Evolutionary conservation across 805 yeast genomes (phyloP).

Genomic region (Torulaspora franciscae): DNA sequence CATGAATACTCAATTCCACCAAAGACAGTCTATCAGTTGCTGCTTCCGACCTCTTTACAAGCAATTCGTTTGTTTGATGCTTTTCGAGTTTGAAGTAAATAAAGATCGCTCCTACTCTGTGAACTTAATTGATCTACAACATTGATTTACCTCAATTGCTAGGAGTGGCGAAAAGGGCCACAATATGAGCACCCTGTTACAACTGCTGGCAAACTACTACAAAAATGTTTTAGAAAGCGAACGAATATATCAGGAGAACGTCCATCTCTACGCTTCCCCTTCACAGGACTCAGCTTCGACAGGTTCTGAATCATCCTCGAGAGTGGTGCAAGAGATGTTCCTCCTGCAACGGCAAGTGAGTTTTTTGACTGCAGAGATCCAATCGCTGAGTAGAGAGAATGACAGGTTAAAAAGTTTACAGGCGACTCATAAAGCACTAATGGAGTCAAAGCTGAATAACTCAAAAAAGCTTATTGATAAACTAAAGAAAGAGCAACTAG

Average conservation of each 20-base stretch:
- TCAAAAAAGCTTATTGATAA: constrained; percentile 33
- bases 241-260: constrained; percentile 20
- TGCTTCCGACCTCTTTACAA: not conserved
- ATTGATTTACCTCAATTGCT: not conserved
- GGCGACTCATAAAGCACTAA: constrained; percentile 34
- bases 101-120: too few species aligned
- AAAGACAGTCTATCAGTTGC: not conserved
- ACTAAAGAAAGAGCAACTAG: constrained; percentile 19
- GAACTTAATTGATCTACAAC: not conserved
- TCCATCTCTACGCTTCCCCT: constrained; percentile 1
- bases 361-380: constrained; percentile 34
- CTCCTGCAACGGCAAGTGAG: constrained; percentile 35
- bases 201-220: constrained; percentile 28
- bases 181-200: constrained; percentile 24
- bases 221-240: constrained; percentile 30
- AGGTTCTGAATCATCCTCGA: constrained; percentile 12
- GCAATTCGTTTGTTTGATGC: not conserved
- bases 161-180: not conserved
- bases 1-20: not conserved
- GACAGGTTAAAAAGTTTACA: constrained; percentile 33
- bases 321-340: constrained; percentile 32
- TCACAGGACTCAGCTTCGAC: not conserved
- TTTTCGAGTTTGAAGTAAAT: not conserved
- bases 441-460: constrained; percentile 36
- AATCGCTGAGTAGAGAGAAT: constrained; percentile 29